A percentile compares a stretch with the other conserved stretches of the same genome.
phyloP scores from a whole-genome alignment of 2,329 filamentous ascomycete genomes.

The Aspergillus japonicus region DNA sequence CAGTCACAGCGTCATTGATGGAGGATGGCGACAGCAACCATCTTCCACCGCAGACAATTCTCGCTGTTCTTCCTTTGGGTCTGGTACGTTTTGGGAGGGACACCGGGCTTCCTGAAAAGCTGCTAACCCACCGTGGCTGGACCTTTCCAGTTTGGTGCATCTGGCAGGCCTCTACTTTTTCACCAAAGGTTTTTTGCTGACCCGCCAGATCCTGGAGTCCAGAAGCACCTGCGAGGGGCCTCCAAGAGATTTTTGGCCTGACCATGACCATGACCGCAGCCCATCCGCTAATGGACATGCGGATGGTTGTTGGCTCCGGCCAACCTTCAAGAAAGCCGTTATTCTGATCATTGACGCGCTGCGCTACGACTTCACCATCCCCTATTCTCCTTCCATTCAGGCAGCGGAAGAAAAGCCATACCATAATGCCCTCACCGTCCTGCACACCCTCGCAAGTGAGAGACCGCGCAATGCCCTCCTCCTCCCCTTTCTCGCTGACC shows the following conservation, averaged over 20 bases:
- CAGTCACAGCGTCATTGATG: too few relatives aligned
- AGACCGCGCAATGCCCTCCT: slow-evolving; percentile 81
- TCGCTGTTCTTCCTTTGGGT: slow-evolving; percentile 3
- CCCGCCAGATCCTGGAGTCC: slow-evolving; percentile 69
- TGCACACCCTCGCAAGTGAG: slow-evolving; percentile 74
- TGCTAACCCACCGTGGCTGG: neutral
- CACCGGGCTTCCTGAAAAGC: too few relatives aligned
- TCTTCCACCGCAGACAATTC: neutral
- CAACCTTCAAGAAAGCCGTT: slow-evolving; percentile 85
- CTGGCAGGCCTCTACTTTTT: slow-evolving; percentile 58
- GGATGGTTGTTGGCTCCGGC: slow-evolving; percentile 93
- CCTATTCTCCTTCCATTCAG: slow-evolving; percentile 55
- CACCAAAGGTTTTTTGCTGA: slow-evolving; percentile 89
- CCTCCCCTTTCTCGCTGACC: slow-evolving; percentile 92
- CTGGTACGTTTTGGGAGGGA: neutral
- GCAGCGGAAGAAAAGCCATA: slow-evolving; percentile 56
- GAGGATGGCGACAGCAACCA: neutral
- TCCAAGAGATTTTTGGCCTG: neutral
- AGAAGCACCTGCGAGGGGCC: slow-evolving; percentile 12
- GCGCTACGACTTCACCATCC: slow-evolving; percentile 89
- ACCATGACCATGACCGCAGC: too few relatives aligned
- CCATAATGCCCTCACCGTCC: slow-evolving; percentile 80
- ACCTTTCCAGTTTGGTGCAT: neutral
- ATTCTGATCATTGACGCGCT: slow-evolving; percentile 89
- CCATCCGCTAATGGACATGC: slow-evolving; percentile 54